Evolutionary conservation across 2,329 filamentous ascomycete genomes (phyloP).

Genomic region (Basipetospora chlamydospora): DNA sequence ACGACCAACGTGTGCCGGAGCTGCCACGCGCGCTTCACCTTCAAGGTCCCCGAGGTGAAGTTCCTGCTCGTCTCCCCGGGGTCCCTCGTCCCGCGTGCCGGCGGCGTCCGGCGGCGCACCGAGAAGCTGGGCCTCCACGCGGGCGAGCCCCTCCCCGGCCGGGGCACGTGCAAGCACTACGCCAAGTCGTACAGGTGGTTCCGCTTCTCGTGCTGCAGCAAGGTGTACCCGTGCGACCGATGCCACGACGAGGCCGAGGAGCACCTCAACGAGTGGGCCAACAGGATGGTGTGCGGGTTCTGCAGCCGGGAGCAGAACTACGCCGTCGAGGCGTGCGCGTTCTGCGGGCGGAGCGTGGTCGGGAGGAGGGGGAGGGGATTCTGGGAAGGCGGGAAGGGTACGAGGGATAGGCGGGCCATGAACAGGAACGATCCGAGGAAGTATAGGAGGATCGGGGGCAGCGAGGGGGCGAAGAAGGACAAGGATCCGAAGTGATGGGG

Average conservation of each 20-base stretch:
- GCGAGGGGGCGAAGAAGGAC: slow-evolving; percentile 20
- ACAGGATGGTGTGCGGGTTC: slow-evolving; percentile 69
- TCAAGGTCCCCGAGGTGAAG: slow-evolving; percentile 64
- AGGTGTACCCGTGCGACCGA: slow-evolving; percentile 48
- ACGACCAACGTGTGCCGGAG: slow-evolving; percentile 62
- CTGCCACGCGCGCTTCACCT: slow-evolving; percentile 68
- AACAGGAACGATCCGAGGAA: slow-evolving; percentile 64
- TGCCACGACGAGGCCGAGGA: slow-evolving; percentile 62
- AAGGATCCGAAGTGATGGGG: slow-evolving; percentile 7
- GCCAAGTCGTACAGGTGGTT: slow-evolving; percentile 48
- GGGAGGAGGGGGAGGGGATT: slow-evolving; percentile 54
- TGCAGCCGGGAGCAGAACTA: slow-evolving; percentile 74
- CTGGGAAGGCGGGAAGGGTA: slow-evolving; percentile 79
- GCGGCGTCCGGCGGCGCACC: slow-evolving; percentile 27
- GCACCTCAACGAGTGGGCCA: slow-evolving; percentile 69
- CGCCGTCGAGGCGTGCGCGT: slow-evolving; percentile 56
- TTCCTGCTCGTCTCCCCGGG: slow-evolving; percentile 56
- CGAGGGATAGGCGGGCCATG: slow-evolving; percentile 57
- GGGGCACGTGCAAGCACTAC: slow-evolving; percentile 44
- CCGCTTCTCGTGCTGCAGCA: slow-evolving; percentile 46
- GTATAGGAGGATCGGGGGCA: slow-evolving; percentile 44
- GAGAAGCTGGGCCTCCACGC: slow-evolving; percentile 42
- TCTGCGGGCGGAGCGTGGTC: slow-evolving; percentile 57
- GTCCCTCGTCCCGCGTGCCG: slow-evolving; percentile 24
- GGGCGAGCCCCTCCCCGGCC: slow-evolving; percentile 38